Evolutionary conservation across 495 filamentous ascomycete genomes (phyloP).

Genomic region (Penicilliopsis zonata): DNA sequence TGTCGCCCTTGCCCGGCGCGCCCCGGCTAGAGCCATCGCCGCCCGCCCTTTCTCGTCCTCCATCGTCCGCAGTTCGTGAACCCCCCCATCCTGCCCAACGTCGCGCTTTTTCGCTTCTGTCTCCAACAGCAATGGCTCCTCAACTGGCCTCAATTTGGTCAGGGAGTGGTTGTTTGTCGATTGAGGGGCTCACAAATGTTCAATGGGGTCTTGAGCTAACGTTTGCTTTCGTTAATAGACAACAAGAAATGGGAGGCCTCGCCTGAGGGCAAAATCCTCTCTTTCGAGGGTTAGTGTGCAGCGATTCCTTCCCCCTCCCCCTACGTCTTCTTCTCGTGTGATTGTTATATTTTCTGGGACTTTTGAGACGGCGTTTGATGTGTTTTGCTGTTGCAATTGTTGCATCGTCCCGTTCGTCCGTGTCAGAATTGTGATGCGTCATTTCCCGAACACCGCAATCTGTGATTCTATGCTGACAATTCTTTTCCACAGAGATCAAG

Average conservation of each 20-base stretch:
- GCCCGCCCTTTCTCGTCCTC: slow-evolving; percentile 35
- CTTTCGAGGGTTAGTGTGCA: slow-evolving; percentile 36
- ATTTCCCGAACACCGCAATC: slow-evolving; percentile 2
- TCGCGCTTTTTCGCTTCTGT: slow-evolving; percentile 1
- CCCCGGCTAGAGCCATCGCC: slow-evolving; percentile 44
- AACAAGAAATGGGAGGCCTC: slow-evolving; percentile 23
- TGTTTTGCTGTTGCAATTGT: neutral
- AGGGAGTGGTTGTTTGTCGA: neutral
- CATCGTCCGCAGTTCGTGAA: slow-evolving; percentile 34
- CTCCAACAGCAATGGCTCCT: slow-evolving; percentile 15
- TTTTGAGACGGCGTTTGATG: neutral
- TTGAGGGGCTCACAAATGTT: neutral
- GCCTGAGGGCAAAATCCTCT: slow-evolving; percentile 31
- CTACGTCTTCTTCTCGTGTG: no score
- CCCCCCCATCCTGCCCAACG: slow-evolving; percentile 6
- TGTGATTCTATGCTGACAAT: slow-evolving; percentile 4
- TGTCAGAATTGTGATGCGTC: no score
- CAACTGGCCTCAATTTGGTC: slow-evolving; percentile 12
- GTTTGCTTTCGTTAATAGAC: slow-evolving; percentile 16
- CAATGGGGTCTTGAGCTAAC: slow-evolving; percentile 16
- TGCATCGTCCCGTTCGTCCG: neutral
- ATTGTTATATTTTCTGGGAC: no score
- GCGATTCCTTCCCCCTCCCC: no score
- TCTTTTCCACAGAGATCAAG: slow-evolving; percentile 60
- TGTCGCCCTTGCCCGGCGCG: slow-evolving; percentile 58